phyloP scores from a whole-genome alignment of 495 filamentous ascomycete species.

The Podospora bellae-mahoneyi region DNA sequence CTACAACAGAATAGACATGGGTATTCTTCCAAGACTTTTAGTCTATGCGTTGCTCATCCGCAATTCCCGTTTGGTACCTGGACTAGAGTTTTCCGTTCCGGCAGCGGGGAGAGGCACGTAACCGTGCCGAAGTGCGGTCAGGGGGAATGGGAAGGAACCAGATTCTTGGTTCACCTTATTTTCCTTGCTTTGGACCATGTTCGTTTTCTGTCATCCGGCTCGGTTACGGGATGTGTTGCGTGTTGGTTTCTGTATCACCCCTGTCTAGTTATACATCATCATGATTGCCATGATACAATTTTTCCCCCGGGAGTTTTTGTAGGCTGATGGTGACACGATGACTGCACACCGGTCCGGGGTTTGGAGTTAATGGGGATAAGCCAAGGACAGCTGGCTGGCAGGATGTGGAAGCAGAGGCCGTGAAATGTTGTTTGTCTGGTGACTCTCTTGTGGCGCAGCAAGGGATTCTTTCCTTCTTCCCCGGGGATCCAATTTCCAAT shows the following conservation, averaged over 20 bases:
- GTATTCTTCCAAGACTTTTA: not conserved
- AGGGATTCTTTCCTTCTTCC: not conserved
- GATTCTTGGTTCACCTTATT: not conserved
- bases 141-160: not conserved
- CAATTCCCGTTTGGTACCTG: not conserved
- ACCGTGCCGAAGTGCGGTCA: not conserved
- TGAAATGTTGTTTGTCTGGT: not conserved
- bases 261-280: not conserved
- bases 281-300: not conserved
- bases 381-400: not conserved
- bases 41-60: not conserved
- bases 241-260: too few species aligned
- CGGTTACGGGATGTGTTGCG: not conserved
- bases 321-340: slow-evolving; percentile 4
- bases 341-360: not conserved
- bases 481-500: not conserved
- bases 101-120: not conserved
- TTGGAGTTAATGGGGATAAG: not conserved
- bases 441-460: not conserved
- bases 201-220: not conserved
- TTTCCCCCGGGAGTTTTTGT: not conserved
- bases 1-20: not conserved
- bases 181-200: not conserved
- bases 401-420: not conserved
- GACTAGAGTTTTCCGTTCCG: not conserved